These are phyloP conservation scores for Schwanniomyces etchellsii DNA, from an alignment of 1,139 yeast species.

Conservation along the genomic window DNA sequence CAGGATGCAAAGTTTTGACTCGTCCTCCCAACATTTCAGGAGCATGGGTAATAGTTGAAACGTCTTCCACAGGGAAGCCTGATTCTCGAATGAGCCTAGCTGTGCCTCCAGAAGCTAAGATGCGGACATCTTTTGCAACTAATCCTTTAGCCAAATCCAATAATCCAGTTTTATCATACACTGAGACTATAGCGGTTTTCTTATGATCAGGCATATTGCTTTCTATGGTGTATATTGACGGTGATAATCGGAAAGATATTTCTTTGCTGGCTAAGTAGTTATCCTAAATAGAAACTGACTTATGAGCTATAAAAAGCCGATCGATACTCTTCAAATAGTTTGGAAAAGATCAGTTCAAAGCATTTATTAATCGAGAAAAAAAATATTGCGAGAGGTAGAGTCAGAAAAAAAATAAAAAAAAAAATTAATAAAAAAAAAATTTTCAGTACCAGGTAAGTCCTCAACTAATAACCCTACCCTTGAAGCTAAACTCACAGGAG, in stretches of 20 bases:
- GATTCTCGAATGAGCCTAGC: slow-evolving; percentile 93
- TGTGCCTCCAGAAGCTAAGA: slow-evolving; percentile 96
- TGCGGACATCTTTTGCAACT: slow-evolving; percentile 78
- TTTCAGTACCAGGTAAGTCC: too few species aligned
- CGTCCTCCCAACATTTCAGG: slow-evolving; percentile 99
- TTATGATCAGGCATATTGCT: slow-evolving; percentile 35
- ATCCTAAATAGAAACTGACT: too few species aligned
- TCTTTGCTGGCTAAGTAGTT: too few species aligned
- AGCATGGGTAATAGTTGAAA: slow-evolving; percentile 89
- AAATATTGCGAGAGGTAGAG: too few species aligned
- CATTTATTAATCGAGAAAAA: too few species aligned
- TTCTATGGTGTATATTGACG: too few species aligned
- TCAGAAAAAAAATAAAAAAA: too few species aligned
- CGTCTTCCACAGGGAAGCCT: slow-evolving; percentile 97
- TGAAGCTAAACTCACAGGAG: too few species aligned
- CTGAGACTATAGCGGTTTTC: slow-evolving; percentile 92
- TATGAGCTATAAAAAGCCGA: slow-evolving; percentile 1
- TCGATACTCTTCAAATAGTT: slow-evolving; percentile 1
- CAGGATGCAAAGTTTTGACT: slow-evolving; percentile 97
- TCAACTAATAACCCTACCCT: too few species aligned
- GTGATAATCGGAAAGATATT: too few species aligned
- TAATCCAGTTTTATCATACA: slow-evolving; percentile 94
- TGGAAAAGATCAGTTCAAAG: too few species aligned
- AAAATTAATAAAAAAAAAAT: too few species aligned
- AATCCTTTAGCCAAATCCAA: slow-evolving; percentile 94